Conservation (phyloP, 1,284 basidiomycete species). For the Fomitopsis schrenkii region DNA sequence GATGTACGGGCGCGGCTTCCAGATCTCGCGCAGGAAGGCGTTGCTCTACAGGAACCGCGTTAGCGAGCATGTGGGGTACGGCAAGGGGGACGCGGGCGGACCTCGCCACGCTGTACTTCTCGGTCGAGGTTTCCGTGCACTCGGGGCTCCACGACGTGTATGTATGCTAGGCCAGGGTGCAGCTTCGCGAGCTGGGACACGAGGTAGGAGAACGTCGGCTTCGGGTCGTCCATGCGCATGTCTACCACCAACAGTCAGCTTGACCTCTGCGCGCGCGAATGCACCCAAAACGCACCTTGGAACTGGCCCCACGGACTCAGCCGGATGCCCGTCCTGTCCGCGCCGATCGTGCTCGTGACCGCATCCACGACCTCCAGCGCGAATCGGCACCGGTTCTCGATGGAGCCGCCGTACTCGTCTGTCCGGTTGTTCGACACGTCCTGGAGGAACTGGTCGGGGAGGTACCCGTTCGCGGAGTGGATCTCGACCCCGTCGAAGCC, state of each 20-base stretch:
- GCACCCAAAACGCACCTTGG: constrained; percentile 28
- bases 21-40: constrained; percentile 30
- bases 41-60: constrained; percentile 21
- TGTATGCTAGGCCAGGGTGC: constrained; percentile 42
- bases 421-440: constrained; percentile 47
- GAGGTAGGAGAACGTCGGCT: constrained; percentile 29
- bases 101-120: constrained; percentile 7
- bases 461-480: constrained; percentile 34
- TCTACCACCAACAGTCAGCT: neutral
- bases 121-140: constrained; percentile 7
- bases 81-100: neutral
- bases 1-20: constrained; percentile 28
- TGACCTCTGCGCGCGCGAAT: neutral
- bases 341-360: constrained; percentile 35
- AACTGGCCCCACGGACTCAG: constrained; percentile 48
- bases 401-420: constrained; percentile 55
- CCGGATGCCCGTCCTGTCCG: constrained; percentile 42
- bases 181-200: constrained; percentile 22
- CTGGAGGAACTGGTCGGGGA: constrained; percentile 42
- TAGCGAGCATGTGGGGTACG: neutral
- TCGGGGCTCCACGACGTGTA: constrained; percentile 40
- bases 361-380: constrained; percentile 45
- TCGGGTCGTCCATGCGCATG: constrained; percentile 37
- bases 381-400: constrained; percentile 53
- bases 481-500: constrained; percentile 44